Evolutionary conservation across 2,329 filamentous ascomycete species (phyloP).

Genomic region (Calcarisporium arbuscula): DNA sequence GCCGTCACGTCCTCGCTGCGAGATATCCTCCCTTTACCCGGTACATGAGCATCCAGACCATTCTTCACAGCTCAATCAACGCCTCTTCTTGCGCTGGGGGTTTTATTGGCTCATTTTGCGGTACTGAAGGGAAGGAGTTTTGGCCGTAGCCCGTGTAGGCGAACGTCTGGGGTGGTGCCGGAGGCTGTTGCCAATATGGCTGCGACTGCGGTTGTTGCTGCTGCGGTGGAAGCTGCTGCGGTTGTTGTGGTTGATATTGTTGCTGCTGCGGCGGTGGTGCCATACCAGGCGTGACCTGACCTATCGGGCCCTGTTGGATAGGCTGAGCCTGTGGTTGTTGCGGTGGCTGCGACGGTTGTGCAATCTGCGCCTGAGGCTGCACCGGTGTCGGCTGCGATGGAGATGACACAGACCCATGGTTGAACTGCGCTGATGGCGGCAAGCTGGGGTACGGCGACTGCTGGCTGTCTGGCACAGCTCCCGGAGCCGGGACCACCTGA

Average conservation of each 20-base stretch:
- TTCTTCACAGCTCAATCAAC: constrained; percentile 64
- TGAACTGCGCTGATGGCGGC: constrained; percentile 31
- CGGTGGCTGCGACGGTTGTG: constrained; percentile 22
- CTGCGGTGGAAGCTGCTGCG: constrained; percentile 27
- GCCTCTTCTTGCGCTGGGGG: constrained; percentile 63
- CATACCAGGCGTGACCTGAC: too few species aligned
- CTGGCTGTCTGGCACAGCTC: constrained; percentile 32
- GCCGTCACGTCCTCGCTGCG: too few species aligned
- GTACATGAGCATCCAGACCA: too few species aligned
- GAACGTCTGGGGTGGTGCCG: constrained; percentile 33
- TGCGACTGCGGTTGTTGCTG: constrained; percentile 25
- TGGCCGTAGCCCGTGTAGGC: constrained; percentile 47
- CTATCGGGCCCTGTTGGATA: too few species aligned
- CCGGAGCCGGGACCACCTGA: constrained; percentile 19
- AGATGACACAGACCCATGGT: constrained; percentile 33
- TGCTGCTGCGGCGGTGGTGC: too few species aligned
- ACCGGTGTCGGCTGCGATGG: constrained; percentile 25
- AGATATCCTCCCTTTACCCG: too few species aligned
- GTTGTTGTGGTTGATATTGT: constrained; percentile 21
- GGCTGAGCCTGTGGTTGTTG: constrained; percentile 13
- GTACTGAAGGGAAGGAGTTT: constrained; percentile 58
- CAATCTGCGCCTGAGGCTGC: constrained; percentile 20
- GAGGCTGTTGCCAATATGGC: constrained; percentile 23
- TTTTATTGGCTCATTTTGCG: constrained; percentile 34
- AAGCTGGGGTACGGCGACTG: constrained; percentile 49